Conservation (phyloP, 306 rosid genomes). For the Medicago arabica region DNA sequence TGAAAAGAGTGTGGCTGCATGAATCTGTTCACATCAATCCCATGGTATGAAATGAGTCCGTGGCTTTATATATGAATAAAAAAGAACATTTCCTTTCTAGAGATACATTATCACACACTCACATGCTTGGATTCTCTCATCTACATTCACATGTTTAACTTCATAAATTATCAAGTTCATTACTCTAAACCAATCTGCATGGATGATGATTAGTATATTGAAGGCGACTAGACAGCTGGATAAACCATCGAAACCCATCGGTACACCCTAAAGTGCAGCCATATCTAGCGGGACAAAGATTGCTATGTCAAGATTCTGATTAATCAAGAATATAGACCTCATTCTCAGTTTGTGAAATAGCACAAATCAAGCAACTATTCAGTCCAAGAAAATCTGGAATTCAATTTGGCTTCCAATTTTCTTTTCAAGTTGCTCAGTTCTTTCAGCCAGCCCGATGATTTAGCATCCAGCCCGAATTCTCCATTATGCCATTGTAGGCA, state of each 20-base stretch:
- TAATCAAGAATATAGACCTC: constrained; percentile 4
- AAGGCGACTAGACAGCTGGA: not conserved
- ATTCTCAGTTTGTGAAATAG: constrained; percentile 22
- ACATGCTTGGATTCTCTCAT: constrained; percentile 17
- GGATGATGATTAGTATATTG: constrained; percentile 9
- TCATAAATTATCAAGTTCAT: not conserved
- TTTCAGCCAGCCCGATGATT: not conserved
- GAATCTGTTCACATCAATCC: constrained; percentile 1
- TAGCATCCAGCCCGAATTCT: not conserved
- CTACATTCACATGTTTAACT: not conserved
- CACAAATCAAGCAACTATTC: not conserved
- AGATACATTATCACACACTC: not conserved
- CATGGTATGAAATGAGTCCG: constrained; percentile 2
- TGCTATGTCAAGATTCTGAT: constrained; percentile 8
- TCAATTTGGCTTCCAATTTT: constrained; percentile 5
- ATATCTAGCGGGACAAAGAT: constrained; percentile 4
- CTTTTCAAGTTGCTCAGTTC: constrained; percentile 7
- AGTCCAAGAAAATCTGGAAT: not conserved
- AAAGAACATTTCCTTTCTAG: constrained; percentile 7
- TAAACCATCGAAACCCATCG: constrained; percentile 9
- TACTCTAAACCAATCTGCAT: not conserved
- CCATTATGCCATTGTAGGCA: constrained; percentile 10
- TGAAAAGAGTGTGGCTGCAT: not conserved
- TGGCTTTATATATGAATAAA: constrained; percentile 8
- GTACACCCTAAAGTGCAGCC: not conserved